Evolutionary conservation across 2,329 filamentous ascomycete species (phyloP).

Genomic region (Fusarium sp.): DNA sequence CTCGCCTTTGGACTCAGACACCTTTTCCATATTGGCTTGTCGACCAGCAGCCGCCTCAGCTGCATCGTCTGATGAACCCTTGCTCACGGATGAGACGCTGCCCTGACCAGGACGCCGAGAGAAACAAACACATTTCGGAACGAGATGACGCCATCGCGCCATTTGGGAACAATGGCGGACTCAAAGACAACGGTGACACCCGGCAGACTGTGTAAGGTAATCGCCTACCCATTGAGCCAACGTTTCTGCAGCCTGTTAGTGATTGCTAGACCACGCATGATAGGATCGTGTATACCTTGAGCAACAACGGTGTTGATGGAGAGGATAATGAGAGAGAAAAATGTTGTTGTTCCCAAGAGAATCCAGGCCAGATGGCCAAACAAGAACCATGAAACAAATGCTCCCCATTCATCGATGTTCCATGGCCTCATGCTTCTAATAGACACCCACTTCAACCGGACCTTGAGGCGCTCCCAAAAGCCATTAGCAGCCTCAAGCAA

Average conservation of each 20-base stretch:
- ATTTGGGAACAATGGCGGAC: constrained; percentile 96
- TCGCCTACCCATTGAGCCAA: constrained; percentile 94
- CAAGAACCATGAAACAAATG: constrained; percentile 93
- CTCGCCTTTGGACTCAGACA: constrained; percentile 47
- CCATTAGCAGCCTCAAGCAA: constrained; percentile 90
- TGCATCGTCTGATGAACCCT: constrained; percentile 90
- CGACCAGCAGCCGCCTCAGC: constrained; percentile 84
- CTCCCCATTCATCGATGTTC: constrained; percentile 96
- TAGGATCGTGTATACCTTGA: constrained; percentile 71
- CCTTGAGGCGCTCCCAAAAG: constrained; percentile 89
- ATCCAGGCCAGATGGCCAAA: constrained; percentile 95
- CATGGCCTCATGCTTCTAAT: constrained; percentile 94
- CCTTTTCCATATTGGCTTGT: constrained; percentile 54
- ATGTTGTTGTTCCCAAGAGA: constrained; percentile 95
- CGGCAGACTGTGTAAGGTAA: constrained; percentile 93
- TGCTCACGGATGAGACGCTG: constrained; percentile 81
- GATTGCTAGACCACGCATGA: not conserved
- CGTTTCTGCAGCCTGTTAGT: constrained; percentile 72
- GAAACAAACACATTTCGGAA: constrained; percentile 98
- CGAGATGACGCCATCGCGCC: constrained; percentile 94
- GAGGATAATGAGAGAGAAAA: constrained; percentile 91
- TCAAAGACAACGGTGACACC: constrained; percentile 96
- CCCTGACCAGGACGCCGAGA: constrained; percentile 83
- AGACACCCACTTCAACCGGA: constrained; percentile 97
- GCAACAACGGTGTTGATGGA: constrained; percentile 96